These are phyloP conservation scores for Gossypium schwendimanii DNA, from an alignment of 441 rosid species.

Conservation along the genomic window DNA sequence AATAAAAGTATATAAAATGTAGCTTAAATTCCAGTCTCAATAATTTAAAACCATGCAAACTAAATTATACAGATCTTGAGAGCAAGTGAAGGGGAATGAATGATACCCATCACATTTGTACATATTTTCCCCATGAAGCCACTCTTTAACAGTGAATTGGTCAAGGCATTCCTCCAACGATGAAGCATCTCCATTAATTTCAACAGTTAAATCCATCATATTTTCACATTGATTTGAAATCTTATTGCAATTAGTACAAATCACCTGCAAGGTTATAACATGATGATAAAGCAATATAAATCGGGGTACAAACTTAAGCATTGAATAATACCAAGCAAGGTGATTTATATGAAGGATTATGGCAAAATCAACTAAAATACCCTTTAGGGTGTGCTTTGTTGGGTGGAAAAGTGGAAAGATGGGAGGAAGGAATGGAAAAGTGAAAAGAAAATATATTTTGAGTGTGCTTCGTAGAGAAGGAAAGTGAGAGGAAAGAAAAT, in stretches of 20 bases:
- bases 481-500: too few relatives aligned
- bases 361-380: not conserved
- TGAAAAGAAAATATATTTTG: too few relatives aligned
- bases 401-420: too few relatives aligned
- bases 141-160: conserved; percentile 73
- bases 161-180: conserved; percentile 91
- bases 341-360: not conserved
- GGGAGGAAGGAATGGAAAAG: too few relatives aligned
- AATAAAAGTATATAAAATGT: not conserved
- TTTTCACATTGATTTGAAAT: conserved; percentile 81
- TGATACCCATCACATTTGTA: conserved; percentile 89
- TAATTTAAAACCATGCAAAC: not conserved
- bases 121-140: conserved; percentile 96
- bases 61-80: not conserved
- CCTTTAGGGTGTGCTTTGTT: not conserved
- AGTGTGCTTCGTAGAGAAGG: too few relatives aligned
- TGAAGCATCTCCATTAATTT: conserved; percentile 83
- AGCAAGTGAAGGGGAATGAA: not conserved
- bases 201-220: conserved; percentile 96
- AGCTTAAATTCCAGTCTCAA: not conserved
- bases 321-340: not conserved
- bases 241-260: conserved; percentile 62
- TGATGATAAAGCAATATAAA: conserved; percentile 7
- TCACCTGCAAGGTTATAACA: conserved; percentile 45
- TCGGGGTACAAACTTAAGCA: conserved; percentile 6